A percentile compares a stretch with the other conserved stretches of the same genome.
Evolutionary conservation across 345 rosid species (phyloP).

Genomic region (Kernera saxatilis): DNA sequence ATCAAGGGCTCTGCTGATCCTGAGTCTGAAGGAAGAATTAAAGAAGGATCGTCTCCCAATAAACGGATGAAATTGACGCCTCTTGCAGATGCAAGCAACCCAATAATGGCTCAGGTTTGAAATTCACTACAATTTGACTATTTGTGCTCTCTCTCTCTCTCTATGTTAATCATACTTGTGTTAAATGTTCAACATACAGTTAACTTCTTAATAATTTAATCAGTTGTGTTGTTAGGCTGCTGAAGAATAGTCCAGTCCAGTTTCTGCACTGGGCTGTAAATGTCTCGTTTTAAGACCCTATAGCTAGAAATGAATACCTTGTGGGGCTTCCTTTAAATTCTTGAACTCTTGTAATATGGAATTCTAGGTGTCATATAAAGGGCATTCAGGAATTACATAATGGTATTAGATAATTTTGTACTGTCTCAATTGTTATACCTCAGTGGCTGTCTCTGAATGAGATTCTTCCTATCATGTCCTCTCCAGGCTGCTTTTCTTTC

Average conservation of each 20-base stretch:
- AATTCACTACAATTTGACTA: background rate
- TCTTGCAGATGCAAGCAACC: constrained; percentile 95
- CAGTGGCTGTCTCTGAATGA: background rate
- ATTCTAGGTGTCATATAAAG: background rate
- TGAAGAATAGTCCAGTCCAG: background rate
- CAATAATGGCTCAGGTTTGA: constrained; percentile 93
- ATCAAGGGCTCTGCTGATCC: constrained; percentile 27
- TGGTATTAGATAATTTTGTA: background rate
- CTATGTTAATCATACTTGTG: background rate
- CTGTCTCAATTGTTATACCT: background rate
- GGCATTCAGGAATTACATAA: background rate
- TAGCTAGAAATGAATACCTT: background rate
- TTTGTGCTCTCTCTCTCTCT: background rate
- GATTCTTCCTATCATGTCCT: background rate
- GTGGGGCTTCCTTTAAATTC: background rate
- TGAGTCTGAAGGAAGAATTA: constrained; percentile 37
- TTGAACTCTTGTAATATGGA: background rate
- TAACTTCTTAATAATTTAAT: background rate
- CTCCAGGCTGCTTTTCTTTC: constrained; percentile 87
- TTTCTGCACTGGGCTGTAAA: background rate
- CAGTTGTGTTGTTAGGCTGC: background rate
- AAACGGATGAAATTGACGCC: constrained; percentile 69
- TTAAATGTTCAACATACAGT: background rate
- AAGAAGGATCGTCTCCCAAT: constrained; percentile 29
- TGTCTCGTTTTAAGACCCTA: background rate